Evolutionary conservation across 1,284 basidiomycete genomes (phyloP), one percentile per base, ranked within the genome.

Genomic region (Cutaneotrichosporon mucoides): DNA sequence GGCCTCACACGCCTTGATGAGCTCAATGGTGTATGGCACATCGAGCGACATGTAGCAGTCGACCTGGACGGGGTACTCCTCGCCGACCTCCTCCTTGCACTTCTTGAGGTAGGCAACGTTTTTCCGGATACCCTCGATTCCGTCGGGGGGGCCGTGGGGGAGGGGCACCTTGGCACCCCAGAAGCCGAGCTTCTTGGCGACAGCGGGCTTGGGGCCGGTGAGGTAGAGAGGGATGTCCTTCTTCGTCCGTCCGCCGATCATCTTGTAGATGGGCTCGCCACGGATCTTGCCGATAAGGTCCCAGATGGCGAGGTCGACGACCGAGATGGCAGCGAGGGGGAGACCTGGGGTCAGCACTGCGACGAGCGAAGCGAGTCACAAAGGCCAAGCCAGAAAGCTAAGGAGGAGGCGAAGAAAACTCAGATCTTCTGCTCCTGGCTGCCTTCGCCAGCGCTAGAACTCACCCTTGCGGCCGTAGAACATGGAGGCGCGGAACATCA

Each of bases 281-380:
- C 82, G 79, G 61, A 84, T 78, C 72, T 83, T 83, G 56, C 82
- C 82, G 13, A 82, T 67, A 1, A 83, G 73, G 65, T 84, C 82
- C 82, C 82, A 83, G 57, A 84, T 75, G 35, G 82, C 82, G 36
- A 78, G 69, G 57, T 79, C 77, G 63, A 80, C 84, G 4, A 84
- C 86, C 11, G 78, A 80, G 58, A 81, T 76, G 24, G 79, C 81
- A 5, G 81, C 81, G 34, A 83, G 71, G 8, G 81, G 77, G 11
- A 83, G 74, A 60, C 82, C 81, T 37, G 13, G 12, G 9, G 51
- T 57, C 33, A 57, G 56, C 35, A 33, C 11, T 10, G 6, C 10
- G 9, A 24, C 24, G 24, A 24, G 24, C 24, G 24, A 24, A 24
- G 24, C 24, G 24, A 24, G 24, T 24, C 24, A 3, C 24, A 3